Conservation (phyloP, 1,284 basidiomycete genomes). For the Irpex rosettiformis region DNA sequence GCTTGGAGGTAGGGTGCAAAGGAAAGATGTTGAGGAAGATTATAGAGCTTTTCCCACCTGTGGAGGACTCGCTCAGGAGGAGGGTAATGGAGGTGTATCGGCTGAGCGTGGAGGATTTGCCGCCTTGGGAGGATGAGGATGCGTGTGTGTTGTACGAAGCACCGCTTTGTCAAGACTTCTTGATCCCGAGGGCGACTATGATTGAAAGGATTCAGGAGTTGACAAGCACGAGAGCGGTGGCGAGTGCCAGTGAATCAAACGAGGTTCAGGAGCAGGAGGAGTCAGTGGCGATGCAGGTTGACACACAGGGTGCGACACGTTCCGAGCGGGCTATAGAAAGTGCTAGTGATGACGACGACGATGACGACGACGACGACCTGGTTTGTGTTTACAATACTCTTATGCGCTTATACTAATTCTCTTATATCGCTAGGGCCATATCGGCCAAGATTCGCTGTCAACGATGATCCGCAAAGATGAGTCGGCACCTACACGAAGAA, state of each 20-base stretch:
- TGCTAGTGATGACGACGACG: conserved; percentile 3
- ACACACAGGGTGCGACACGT: neutral
- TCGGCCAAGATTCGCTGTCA: conserved; percentile 63
- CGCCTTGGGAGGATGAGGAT: conserved; percentile 43
- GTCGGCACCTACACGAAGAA: conserved; percentile 45
- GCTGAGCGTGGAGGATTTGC: conserved; percentile 50
- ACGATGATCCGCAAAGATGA: conserved; percentile 71
- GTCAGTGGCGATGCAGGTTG: neutral
- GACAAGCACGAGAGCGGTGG: neutral
- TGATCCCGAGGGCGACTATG: conserved; percentile 23
- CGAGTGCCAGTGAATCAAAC: neutral
- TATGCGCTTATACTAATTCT: neutral
- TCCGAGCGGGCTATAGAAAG: neutral
- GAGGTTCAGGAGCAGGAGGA: neutral
- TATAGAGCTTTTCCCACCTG: conserved; percentile 38
- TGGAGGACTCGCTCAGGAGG: conserved; percentile 40
- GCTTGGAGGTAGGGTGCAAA: conserved; percentile 65
- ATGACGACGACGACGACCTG: conserved; percentile 20
- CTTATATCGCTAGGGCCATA: conserved; percentile 46
- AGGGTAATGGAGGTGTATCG: conserved; percentile 46
- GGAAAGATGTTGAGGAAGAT: conserved; percentile 63
- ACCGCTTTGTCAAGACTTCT: conserved; percentile 48
- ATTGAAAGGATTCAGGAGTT: conserved; percentile 8
- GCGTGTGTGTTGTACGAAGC: conserved; percentile 42
- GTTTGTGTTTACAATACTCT: conserved; percentile 11